phyloP scores from a whole-genome alignment of 495 filamentous ascomycete species.

The Penicillium alfredii region DNA sequence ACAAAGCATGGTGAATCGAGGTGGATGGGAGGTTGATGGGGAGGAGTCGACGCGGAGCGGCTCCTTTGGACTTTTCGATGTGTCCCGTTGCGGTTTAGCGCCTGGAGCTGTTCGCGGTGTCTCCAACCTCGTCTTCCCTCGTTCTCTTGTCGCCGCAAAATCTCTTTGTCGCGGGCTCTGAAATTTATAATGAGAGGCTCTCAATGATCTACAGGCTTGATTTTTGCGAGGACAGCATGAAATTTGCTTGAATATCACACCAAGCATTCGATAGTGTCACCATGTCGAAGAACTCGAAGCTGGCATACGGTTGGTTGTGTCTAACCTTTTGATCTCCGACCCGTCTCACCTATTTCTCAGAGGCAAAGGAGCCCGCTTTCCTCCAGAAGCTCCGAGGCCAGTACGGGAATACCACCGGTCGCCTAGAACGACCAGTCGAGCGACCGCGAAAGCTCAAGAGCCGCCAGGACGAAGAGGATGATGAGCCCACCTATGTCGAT shows the following conservation, averaged over 20 bases:
- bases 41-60: constrained; percentile 29
- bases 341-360: constrained; percentile 17
- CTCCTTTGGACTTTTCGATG: constrained; percentile 42
- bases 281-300: constrained; percentile 46
- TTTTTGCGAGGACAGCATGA: too few species aligned
- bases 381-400: constrained; percentile 41
- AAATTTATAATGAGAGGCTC: background rate
- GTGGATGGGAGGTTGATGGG: constrained; percentile 23
- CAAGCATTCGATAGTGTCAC: constrained; percentile 12
- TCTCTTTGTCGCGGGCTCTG: too few species aligned
- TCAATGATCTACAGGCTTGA: background rate
- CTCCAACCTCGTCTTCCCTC: background rate
- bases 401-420: constrained; percentile 32
- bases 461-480: constrained; percentile 35
- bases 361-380: constrained; percentile 44
- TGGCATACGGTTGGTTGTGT: constrained; percentile 39
- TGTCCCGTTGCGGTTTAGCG: constrained; percentile 35
- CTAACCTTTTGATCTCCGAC: background rate
- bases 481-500: constrained; percentile 45
- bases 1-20: constrained; percentile 56
- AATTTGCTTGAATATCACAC: constrained; percentile 12
- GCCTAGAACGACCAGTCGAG: constrained; percentile 36
- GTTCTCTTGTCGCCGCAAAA: too few species aligned
- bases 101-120: constrained; percentile 19
- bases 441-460: constrained; percentile 36